These are phyloP conservation scores for Yamadazyma atmosphaerica DNA, from an alignment of 1,139 yeast genomes.

Conservation along the genomic window DNA sequence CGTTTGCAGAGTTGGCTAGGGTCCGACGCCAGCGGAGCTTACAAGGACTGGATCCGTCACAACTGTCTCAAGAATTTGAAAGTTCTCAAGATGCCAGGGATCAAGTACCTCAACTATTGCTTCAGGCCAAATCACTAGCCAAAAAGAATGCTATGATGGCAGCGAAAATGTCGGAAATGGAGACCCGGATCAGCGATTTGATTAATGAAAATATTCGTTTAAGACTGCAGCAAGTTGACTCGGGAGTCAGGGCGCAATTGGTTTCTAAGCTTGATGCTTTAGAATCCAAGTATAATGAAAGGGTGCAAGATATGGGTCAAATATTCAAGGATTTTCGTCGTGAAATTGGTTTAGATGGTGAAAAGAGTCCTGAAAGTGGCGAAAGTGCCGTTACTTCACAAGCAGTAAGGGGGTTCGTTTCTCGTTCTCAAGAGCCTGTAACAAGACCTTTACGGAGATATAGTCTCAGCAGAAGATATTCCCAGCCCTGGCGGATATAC, in stretches of 20 bases:
- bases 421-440: not conserved
- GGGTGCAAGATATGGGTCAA: conserved; percentile 13
- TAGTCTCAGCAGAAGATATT: not conserved
- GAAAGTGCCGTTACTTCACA: too few species aligned
- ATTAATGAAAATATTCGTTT: conserved; percentile 46
- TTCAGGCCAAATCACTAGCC: conserved; percentile 57
- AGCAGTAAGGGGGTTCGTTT: too few species aligned
- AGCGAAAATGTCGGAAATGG: conserved; percentile 51
- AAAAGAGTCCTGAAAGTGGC: too few species aligned
- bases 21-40: conserved; percentile 7
- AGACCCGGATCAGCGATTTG: conserved; percentile 44
- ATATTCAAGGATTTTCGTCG: conserved; percentile 11
- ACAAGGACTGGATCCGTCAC: not conserved
- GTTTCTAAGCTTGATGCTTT: conserved; percentile 11
- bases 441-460: not conserved
- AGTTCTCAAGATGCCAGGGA: conserved; percentile 24
- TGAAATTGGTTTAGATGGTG: conserved; percentile 8
- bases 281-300: conserved; percentile 9
- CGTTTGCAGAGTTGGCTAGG: conserved; percentile 13
- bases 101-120: too few species aligned
- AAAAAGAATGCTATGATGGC: conserved; percentile 53
- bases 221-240: conserved; percentile 18
- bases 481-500: not conserved
- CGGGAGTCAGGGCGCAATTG: conserved; percentile 6
- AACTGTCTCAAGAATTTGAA: not conserved